Evolutionary conservation across 2,329 filamentous ascomycete species (phyloP).

Genomic region (Arthroderma sp.): DNA sequence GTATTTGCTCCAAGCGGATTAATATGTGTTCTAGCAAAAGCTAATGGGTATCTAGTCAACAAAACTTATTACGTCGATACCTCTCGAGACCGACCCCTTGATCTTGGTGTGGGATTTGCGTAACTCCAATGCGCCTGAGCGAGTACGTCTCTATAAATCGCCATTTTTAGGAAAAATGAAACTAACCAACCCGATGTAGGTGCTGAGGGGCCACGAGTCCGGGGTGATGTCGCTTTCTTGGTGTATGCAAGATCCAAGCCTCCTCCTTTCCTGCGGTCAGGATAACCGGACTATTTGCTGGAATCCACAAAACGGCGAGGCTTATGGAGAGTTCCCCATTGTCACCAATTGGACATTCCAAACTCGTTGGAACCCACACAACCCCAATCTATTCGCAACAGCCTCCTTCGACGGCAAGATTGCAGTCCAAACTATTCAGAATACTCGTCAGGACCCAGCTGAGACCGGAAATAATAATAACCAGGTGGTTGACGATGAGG

Average conservation of each 20-base stretch:
- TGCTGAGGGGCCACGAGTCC: slow-evolving; percentile 81
- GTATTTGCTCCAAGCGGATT: slow-evolving; percentile 20
- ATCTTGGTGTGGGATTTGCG: slow-evolving; percentile 90
- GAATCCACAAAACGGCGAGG: slow-evolving; percentile 85
- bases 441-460: slow-evolving; percentile 65
- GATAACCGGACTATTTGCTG: slow-evolving; percentile 92
- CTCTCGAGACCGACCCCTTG: slow-evolving; percentile 74
- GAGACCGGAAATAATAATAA: slow-evolving; percentile 51
- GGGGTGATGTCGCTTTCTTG: slow-evolving; percentile 89
- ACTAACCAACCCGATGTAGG: slow-evolving; percentile 33
- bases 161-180: neutral
- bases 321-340: slow-evolving; percentile 84
- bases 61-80: slow-evolving; percentile 82
- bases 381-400: slow-evolving; percentile 83
- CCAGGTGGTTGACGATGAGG: slow-evolving; percentile 68
- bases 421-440: slow-evolving; percentile 82
- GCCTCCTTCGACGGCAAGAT: slow-evolving; percentile 97
- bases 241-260: slow-evolving; percentile 80
- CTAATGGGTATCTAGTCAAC: slow-evolving; percentile 45
- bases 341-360: slow-evolving; percentile 99
- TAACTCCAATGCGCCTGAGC: slow-evolving; percentile 88
- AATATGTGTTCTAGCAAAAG: neutral
- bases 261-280: slow-evolving; percentile 87
- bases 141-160: slow-evolving; percentile 23
- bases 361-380: slow-evolving; percentile 84